Conservation (phyloP, 495 filamentous ascomycete genomes). For the Penicillium steckii region DNA sequence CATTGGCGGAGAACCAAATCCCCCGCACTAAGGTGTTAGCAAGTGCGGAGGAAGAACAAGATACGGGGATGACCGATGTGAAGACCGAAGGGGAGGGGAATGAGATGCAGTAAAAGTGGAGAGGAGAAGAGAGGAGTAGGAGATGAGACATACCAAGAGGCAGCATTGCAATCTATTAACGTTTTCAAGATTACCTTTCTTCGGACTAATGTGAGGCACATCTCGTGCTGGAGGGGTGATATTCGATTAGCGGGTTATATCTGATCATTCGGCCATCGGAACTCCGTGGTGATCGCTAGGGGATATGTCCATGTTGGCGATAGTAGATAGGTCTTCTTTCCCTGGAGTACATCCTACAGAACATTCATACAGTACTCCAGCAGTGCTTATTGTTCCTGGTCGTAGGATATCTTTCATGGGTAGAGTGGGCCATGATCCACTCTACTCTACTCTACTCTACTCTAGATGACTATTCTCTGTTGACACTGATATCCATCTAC, state of each 20-base stretch:
- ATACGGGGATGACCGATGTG: constrained; percentile 42
- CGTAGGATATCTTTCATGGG: too few relatives aligned
- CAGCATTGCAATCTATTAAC: constrained; percentile 12
- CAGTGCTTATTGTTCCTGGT: too few relatives aligned
- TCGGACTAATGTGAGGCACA: too few relatives aligned
- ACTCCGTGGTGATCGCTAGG: background rate
- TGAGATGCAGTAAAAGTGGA: constrained; percentile 9
- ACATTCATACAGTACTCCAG: too few relatives aligned
- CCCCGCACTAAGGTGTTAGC: constrained; percentile 73
- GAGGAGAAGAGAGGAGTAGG: background rate
- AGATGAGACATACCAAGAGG: background rate
- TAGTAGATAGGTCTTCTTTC: background rate
- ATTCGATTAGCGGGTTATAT: too few relatives aligned
- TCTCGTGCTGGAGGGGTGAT: too few relatives aligned
- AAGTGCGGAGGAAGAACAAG: constrained; percentile 50
- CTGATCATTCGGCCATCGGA: background rate
- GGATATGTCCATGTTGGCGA: background rate
- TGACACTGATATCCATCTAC: too few relatives aligned
- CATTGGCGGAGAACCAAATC: constrained; percentile 42
- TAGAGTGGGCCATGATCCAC: too few relatives aligned
- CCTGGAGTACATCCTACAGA: background rate
- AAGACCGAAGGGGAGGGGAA: constrained; percentile 25
- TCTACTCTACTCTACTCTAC: too few relatives aligned
- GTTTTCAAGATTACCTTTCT: background rate
- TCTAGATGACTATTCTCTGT: too few relatives aligned